Conservation (phyloP, 2,329 filamentous ascomycete genomes). For the Thyridium curvatum region DNA sequence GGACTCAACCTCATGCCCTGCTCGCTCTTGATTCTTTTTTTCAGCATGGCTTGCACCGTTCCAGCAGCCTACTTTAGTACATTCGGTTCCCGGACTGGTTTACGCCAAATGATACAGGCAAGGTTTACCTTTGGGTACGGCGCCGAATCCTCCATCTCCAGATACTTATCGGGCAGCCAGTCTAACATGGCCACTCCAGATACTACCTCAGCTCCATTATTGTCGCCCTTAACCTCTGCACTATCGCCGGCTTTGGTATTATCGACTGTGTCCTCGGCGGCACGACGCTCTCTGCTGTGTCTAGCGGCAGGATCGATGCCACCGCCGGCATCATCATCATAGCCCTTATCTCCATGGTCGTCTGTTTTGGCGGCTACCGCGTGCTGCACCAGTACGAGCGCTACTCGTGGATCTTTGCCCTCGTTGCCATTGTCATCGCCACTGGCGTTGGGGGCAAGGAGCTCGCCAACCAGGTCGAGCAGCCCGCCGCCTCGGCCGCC, state of each 20-base stretch:
- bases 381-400: conserved; percentile 73
- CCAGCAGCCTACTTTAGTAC: conserved; percentile 50
- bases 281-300: conserved; percentile 42
- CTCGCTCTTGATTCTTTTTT: conserved; percentile 53
- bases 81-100: conserved; percentile 47
- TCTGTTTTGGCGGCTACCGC: conserved; percentile 71
- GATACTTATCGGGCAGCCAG: too few species aligned
- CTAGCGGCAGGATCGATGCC: conserved; percentile 6
- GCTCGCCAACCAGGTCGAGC: conserved; percentile 34
- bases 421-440: conserved; percentile 44
- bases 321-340: conserved; percentile 68
- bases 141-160: too few species aligned
- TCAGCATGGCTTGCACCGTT: conserved; percentile 44
- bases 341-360: conserved; percentile 56
- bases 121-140: conserved; percentile 51
- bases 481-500: conserved; percentile 32
- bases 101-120: conserved; percentile 56
- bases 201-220: conserved; percentile 43
- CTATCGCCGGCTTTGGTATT: conserved; percentile 51
- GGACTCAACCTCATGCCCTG: conserved; percentile 49
- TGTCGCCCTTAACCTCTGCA: conserved; percentile 48
- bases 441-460: conserved; percentile 22
- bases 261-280: conserved; percentile 51
- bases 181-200: conserved; percentile 17
- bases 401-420: conserved; percentile 57